Base-by-base conservation (phyloP, 768 basidiomycete species). In the Russula earlei region DNA sequence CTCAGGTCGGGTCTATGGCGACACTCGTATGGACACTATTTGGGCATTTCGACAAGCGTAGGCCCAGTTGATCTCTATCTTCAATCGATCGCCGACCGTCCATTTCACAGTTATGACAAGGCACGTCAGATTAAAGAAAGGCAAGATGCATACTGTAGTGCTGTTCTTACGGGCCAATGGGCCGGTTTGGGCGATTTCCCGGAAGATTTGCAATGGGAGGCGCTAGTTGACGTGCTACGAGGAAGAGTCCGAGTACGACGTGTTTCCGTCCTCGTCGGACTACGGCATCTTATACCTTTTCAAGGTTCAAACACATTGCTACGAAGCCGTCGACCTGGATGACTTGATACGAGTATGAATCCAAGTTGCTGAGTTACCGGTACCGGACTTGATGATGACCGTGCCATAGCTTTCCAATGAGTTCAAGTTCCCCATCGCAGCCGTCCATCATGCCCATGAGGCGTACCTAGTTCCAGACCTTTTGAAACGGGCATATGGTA, bases 371-470 rank as follows among this genome's bases (percentile, higher is more conserved):
- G 47, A 44, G 20, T 43, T 31, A 17, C 41, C 47, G 20, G 15
- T 36, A 49, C 49, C 14, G 27, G 3, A 29, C 27, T n/a, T 54
- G 22, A 42, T 49, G 41, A 58, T 15, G 17, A 20, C 47, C 43
- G 20, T 54, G 46, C 40, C 33, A 17, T 38, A 92, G 81, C 75
- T 96, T 48, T 83, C 89, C 34, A 89, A 95, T 66, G 93, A 96
- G 69, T 97, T 94, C 74, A 72, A 90, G 63, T 92, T 91, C 65
- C 77, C 82, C 1, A 75, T 93, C 27, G 80, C 86, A 6, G 85
- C 88, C 6, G 83, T 93, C 65, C 90, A 93, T 64, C 86, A 90
- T 65, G 93, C 91, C 8, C 84, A 90, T 52, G 91, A 95, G 67
- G 82, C 91, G 1, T 96, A 90, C 70, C 77, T 96, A n/a, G 85